Base-by-base conservation (phyloP, 305 asterid species). In the Andrographis paniculata region DNA sequence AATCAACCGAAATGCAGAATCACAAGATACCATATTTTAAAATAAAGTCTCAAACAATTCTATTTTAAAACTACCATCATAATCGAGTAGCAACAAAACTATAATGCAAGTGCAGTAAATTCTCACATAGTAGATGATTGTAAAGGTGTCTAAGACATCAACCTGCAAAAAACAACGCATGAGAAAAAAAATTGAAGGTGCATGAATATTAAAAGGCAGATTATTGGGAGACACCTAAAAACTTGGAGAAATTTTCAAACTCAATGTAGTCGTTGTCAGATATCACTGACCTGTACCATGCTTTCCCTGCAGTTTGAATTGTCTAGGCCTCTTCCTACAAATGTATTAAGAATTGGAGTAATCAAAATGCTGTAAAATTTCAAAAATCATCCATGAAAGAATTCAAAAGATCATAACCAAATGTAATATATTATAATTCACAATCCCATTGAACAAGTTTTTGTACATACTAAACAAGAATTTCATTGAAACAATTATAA, bases 221-320 rank as follows among this genome's bases (percentile, higher is more conserved):
- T 74, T 59, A 80, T 87, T 84, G 82, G 1, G 84, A 63, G 1
- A 63, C 94, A 0, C 84, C 95, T 56, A 88, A 60, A 95, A 95
- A 88, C 69, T 88, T 88, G 1, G 95, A 11, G 78, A 88, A 88
- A 62, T 63, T 69, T 6, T 88, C 97, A 2, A 88, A 88, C 65
- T 87, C 95, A 0, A 92, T 68, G 61, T 80, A 84, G 54, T 87
- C 93, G 8, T 82, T 74, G 16, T 87, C 94, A 0, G 91, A 84
- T 56, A 87, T 76, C 95, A 87, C 84, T 0, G 95, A 80, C 73
- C 84, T 81, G 79, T 84, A 87, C 97, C 97, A 87, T 0, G 67
- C 31, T 57, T 68, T 79, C 65, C 94, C 64, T 2, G 95, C 87
- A 5, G 75, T 51, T 53, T 66, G 68, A 42, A 80, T 71, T 0